These are phyloP conservation scores for Salvia splendens DNA, from an alignment of 257 asterid genomes.

Conservation along the genomic window DNA sequence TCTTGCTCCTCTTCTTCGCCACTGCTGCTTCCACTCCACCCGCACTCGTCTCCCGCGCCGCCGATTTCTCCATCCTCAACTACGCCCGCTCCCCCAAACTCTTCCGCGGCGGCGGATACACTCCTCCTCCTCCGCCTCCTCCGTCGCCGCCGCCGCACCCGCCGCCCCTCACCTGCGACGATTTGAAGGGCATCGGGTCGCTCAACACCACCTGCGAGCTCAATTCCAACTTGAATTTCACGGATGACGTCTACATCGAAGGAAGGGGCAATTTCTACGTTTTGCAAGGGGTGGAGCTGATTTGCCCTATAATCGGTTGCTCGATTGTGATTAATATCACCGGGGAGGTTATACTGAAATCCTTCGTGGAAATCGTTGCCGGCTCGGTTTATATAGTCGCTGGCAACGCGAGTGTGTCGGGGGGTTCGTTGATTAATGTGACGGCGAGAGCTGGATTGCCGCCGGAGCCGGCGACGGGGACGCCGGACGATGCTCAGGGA, in stretches of 20 bases:
- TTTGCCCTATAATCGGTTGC: slow-evolving; percentile 60
- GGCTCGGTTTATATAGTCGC: slow-evolving; percentile 57
- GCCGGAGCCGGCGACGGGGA: slow-evolving; percentile 51
- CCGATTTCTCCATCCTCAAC: slow-evolving; percentile 49
- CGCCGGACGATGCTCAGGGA: slow-evolving; percentile 63
- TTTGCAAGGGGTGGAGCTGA: slow-evolving; percentile 58
- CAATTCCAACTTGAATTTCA: slow-evolving; percentile 60
- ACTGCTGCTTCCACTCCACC: slow-evolving; percentile 10
- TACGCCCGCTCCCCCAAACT: slow-evolving; percentile 32
- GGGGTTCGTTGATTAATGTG: slow-evolving; percentile 56
- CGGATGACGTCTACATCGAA: slow-evolving; percentile 45
- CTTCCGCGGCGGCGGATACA: slow-evolving; percentile 40
- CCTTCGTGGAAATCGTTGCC: slow-evolving; percentile 47
- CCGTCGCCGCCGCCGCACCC: slow-evolving; percentile 65
- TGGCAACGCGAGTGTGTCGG: slow-evolving; percentile 53
- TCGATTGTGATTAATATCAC: slow-evolving; percentile 54
- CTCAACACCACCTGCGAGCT: slow-evolving; percentile 82
- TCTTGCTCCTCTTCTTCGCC: slow-evolving; percentile 31
- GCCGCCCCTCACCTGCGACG: slow-evolving; percentile 54
- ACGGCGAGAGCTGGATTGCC: slow-evolving; percentile 66
- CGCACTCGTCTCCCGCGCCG: slow-evolving; percentile 29
- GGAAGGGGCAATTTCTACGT: slow-evolving; percentile 61
- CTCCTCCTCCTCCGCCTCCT: slow-evolving; percentile 64
- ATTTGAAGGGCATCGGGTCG: slow-evolving; percentile 71
- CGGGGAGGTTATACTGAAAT: slow-evolving; percentile 54